Percentiles rank a stretch among this genome's conserved stretches.
Conservation (phyloP, 805 yeast genomes). For the Saturnispora bothae region DNA sequence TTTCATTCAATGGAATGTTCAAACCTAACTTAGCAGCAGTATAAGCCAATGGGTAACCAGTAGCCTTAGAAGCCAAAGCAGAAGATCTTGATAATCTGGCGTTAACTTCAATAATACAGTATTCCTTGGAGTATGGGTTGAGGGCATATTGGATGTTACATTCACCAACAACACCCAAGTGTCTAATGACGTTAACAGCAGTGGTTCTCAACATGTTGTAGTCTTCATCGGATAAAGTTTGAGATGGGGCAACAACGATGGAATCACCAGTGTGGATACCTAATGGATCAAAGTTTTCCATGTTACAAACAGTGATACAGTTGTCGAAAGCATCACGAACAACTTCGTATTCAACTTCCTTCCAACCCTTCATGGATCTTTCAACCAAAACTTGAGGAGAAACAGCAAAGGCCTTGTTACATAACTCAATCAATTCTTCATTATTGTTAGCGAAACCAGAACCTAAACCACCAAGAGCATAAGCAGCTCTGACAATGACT, state of each 20-base stretch:
- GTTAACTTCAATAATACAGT: constrained; percentile 93
- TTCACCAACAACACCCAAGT: constrained; percentile 97
- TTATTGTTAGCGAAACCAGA: constrained; percentile 90
- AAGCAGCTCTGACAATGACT: constrained; percentile 94
- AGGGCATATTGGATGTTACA: constrained; percentile 96
- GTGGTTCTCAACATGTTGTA: constrained; percentile 97
- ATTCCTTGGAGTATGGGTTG: constrained; percentile 92
- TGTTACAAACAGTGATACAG: constrained; percentile 97
- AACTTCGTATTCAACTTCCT: constrained; percentile 97
- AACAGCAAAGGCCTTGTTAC: constrained; percentile 79
- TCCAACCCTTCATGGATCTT: constrained; percentile 97
- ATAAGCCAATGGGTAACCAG: constrained; percentile 97
- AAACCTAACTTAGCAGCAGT: constrained; percentile 97
- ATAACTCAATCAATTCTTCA: constrained; percentile 73
- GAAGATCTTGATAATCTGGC: constrained; percentile 96
- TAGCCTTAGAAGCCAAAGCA: constrained; percentile 96
- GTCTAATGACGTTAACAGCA: constrained; percentile 95
- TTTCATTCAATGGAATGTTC: constrained; percentile 88
- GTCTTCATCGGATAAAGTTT: constrained; percentile 92
- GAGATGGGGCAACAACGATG: constrained; percentile 97
- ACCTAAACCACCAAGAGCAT: constrained; percentile 94
- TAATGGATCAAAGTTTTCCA: constrained; percentile 98
- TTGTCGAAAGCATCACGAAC: constrained; percentile 93
- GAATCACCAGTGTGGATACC: constrained; percentile 99
- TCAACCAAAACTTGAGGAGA: constrained; percentile 95